Percentiles rank a stretch among this genome's conserved stretches.
Evolutionary conservation across 495 filamentous ascomycete species (phyloP).

Genomic region (Hamigera avellanea): DNA sequence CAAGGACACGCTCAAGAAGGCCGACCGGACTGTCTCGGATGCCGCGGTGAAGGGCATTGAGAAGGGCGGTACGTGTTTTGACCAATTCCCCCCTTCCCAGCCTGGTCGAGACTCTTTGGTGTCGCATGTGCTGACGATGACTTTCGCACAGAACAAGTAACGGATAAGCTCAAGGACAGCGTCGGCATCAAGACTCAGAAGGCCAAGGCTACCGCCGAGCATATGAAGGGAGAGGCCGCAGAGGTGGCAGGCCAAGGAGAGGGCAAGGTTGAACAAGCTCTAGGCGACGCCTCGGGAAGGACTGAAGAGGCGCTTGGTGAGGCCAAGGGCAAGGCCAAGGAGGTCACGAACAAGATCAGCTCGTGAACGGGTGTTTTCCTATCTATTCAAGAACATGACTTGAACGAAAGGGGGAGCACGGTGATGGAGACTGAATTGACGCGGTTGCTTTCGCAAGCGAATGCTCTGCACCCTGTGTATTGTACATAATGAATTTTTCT

Average conservation of each 20-base stretch:
- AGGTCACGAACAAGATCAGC: conserved; percentile 22
- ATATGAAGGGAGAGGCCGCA: conserved; percentile 30
- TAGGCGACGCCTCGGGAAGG: conserved; percentile 32
- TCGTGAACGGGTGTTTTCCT: neutral
- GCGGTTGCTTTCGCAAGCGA: neutral
- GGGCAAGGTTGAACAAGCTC: conserved; percentile 27
- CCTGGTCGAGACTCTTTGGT: neutral
- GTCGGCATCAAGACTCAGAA: conserved; percentile 21
- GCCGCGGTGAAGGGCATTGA: conserved; percentile 51
- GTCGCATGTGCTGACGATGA: neutral
- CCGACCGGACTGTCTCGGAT: conserved; percentile 42
- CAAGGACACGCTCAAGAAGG: conserved; percentile 46
- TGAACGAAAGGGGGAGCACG: neutral
- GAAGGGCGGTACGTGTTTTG: conserved; percentile 36
- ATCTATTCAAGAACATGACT: neutral
- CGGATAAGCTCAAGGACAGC: conserved; percentile 26
- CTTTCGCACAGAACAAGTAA: conserved; percentile 30
- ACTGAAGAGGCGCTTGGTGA: conserved; percentile 27
- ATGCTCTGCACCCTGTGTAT: neutral
- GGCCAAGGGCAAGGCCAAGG: conserved; percentile 29
- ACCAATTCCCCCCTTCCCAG: neutral
- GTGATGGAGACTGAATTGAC: conserved; percentile 1
- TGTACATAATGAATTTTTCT: conserved; percentile 1
- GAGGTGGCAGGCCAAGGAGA: conserved; percentile 22
- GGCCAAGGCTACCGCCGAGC: conserved; percentile 20